Evolutionary conservation across 192 early-diverging fungal species (phyloP), one percentile per base, ranked within the genome.

Genomic region (Kickxella alabastrina): DNA sequence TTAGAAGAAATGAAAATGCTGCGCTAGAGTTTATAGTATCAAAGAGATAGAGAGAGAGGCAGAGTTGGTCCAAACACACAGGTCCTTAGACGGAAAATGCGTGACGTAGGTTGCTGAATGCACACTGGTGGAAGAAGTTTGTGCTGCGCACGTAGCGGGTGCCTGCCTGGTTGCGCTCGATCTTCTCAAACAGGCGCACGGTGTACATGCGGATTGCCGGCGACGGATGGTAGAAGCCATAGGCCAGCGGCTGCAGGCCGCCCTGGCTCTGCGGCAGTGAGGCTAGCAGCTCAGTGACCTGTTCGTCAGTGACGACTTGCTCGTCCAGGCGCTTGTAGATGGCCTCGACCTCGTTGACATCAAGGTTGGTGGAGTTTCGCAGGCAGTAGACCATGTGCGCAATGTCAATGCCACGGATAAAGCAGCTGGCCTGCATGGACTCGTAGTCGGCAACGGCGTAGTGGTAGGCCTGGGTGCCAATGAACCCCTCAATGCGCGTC

Each of bases 401-500:
- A 17, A 88, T 78, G 64, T 93, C 90, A 63, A 90, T 67, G 35
- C 81, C 66, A 43, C 72, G 66, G 18, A 90, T 82, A 13, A 79
- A 77, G 34, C 83, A 63, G 32, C 61, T 63, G 19, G 79, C 66
- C 42, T 85, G 59, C 67, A 70, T 73, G 6, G 70, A 59, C 54
- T 78, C 61, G 57, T 84, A 83, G 64, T 90, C 87, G 62, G 84
- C 61, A n/a, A 51, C 43, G 19, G 60, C 46, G 54, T 88, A 83
- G 64, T 82, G 69, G 70, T 90, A 94, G 0, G 85, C 82, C 26
- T 82, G 84, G 0, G 91, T 90, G 24, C 72, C 63, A 12, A 88
- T 75, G 81, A 92, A 97, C 7, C 90, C 95, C 67, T 95, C 92
- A 38, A 95, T 90, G 42, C 92, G 72, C 42, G 80, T 82, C 29